Base-by-base conservation (phyloP, 78 protist genomes). In the Creolimax fragrantissima region DNA sequence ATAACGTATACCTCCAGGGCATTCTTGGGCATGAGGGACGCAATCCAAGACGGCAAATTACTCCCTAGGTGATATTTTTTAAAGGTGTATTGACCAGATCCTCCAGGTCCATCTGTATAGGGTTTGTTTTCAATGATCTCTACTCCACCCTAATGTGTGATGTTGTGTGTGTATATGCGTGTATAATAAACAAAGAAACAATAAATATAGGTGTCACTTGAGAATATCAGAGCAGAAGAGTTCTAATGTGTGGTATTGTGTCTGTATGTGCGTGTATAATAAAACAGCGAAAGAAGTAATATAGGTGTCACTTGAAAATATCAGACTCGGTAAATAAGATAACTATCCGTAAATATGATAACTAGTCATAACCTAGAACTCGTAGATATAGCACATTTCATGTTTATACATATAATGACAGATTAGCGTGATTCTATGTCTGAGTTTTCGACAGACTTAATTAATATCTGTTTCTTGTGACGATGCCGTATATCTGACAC, bases 11-110 rank as follows among this genome's bases (percentile, higher is more conserved):
- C 86, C 86, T 6, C 7, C 36, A 95, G 90, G 3, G 97, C 95
- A 36, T 88, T 44, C 84, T 92, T 43, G 4, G 98, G 98, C 24
- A 90, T 88, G 74, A 97, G 5, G 44, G 90, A 89, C 35, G 93
- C 41, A 43, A 95, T 47, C 94, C 95, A 95, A 35, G 94, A 93
- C 84, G 96, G 96, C 5, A 95, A 74, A n/a, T 85, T 3, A 44
- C 89, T 90, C 3, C 88, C 94, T 3, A 95, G 81, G 88, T 94
- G 95, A 89, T 95, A 97, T 24, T 94, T 92, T 93, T 97, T 95
- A 42, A 93, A 88, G 11, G 98, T 95, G 90, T 93, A 95, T 91
- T 93, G 95, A 4, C 98, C 98, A 88, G 91, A 85, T 11, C 89
- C 95, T 58, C 90, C 83, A 3, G 45, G 91, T 24, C 43, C 84